Base-by-base conservation (phyloP, 2,329 filamentous ascomycete genomes). In the Claviceps lovelessii region DNA sequence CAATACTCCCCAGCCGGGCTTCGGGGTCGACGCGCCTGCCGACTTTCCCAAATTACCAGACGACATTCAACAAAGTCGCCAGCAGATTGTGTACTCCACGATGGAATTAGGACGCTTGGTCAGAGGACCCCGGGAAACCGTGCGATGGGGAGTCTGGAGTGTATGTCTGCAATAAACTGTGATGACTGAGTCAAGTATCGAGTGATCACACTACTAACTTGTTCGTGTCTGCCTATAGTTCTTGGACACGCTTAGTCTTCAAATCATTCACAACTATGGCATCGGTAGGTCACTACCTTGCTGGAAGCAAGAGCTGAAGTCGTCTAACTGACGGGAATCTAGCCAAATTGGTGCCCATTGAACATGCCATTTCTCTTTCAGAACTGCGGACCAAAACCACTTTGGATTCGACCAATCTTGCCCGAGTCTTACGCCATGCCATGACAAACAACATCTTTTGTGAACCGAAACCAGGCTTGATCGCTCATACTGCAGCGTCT, bases 371-470 rank as follows among this genome's bases (percentile, higher is more conserved):
- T 54, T 63, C 72, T 1, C 69, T 78, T 28, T 54, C 65, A 29
- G 69, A 78, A 50, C 72, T 80, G 4, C 66, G 74, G 51, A 59
- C 66, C 48, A 73, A 73, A 58, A 75, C 74, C 0, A 60, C 68
- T 0, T 63, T 79, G 28, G 73, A 77, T 58, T 66, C 73, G 33
- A 68, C 74, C 58, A 78, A 79, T 60, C 67, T 80, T 19, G 70
- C 73, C 13, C 74, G 77, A 49, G 66, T 77, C 7, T 64, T 80
- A 33, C 76, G 79, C 8, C 74, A 81, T 62, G 77, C 75, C 44
- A 81, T 82, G 72, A 81, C 78, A 13, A 77, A 75, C 58, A 68
- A 70, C 11, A 71, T 83, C 55, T 81, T 84, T 65, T 62, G 67
- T 47, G 79, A 83, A 59, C 72, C 75, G 0, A 63, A 64, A 5